Conservation (phyloP, 2,329 filamentous ascomycete species). For the Trichophaea hybrida region DNA sequence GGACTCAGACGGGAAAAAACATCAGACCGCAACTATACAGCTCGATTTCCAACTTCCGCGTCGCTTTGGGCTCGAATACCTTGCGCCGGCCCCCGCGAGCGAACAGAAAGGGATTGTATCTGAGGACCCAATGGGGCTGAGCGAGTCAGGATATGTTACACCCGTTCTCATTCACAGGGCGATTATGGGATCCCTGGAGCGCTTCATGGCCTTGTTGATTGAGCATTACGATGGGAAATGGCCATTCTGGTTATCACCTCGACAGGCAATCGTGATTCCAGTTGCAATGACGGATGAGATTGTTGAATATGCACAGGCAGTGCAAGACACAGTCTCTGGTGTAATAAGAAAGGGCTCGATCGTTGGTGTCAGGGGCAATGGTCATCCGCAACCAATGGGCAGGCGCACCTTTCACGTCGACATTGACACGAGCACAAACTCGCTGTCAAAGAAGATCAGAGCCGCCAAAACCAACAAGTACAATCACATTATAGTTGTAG, state of each 20-base stretch:
- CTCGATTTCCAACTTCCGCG: slow-evolving; percentile 80
- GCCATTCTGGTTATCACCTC: slow-evolving; percentile 79
- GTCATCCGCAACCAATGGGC: slow-evolving; percentile 14
- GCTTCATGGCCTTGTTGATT: slow-evolving; percentile 71
- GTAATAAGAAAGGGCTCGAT: slow-evolving; percentile 32
- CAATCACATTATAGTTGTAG: slow-evolving; percentile 58
- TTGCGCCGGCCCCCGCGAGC: slow-evolving; percentile 28
- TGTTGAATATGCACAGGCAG: slow-evolving; percentile 32
- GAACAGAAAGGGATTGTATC: slow-evolving; percentile 25
- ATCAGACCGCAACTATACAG: slow-evolving; percentile 79
- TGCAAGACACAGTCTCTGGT: slow-evolving; percentile 36
- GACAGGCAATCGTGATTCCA: slow-evolving; percentile 54
- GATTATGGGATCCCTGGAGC: slow-evolving; percentile 69
- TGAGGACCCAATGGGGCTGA: slow-evolving; percentile 36
- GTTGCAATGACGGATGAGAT: slow-evolving; percentile 49
- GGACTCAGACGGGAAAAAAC: slow-evolving; percentile 69
- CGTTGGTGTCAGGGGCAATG: slow-evolving; percentile 22
- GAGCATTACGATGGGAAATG: slow-evolving; percentile 68
- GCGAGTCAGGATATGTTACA: slow-evolving; percentile 44
- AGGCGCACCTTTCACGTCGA: slow-evolving; percentile 40
- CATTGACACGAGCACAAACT: slow-evolving; percentile 48
- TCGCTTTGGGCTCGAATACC: slow-evolving; percentile 63
- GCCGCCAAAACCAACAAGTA: slow-evolving; percentile 61
- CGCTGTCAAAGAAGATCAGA: slow-evolving; percentile 53
- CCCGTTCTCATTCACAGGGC: slow-evolving; percentile 78